A percentile compares a stretch with the other conserved stretches of the same genome.
Conservation (phyloP, 2,329 filamentous ascomycete species). For the Stemphylium vesicarium region DNA sequence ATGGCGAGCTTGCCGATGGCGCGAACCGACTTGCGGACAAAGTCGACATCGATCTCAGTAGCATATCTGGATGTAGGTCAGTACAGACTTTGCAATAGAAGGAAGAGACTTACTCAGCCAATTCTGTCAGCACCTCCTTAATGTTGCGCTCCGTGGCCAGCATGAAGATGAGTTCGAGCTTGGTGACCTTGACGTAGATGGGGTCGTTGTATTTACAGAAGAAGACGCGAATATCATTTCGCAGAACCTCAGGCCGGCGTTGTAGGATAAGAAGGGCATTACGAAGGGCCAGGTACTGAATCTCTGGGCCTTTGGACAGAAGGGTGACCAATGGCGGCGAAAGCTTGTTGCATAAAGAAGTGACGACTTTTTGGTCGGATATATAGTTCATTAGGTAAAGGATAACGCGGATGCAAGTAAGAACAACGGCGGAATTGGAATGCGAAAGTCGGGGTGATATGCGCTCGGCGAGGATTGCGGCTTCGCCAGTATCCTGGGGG, state of each 20-base stretch:
- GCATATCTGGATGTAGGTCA: slow-evolving; percentile 65
- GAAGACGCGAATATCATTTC: slow-evolving; percentile 97
- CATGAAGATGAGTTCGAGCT: slow-evolving; percentile 99
- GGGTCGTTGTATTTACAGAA: slow-evolving; percentile 99
- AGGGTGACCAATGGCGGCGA: slow-evolving; percentile 94
- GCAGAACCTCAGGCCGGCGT: slow-evolving; percentile 86
- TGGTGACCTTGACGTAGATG: slow-evolving; percentile 99
- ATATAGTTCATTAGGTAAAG: slow-evolving; percentile 99
- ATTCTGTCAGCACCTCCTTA: slow-evolving; percentile 88
- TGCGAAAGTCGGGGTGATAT: slow-evolving; percentile 96
- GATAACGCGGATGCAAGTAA: slow-evolving; percentile 95
- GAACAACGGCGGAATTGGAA: slow-evolving; percentile 93
- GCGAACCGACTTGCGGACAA: slow-evolving; percentile 95
- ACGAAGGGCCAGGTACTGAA: slow-evolving; percentile 94
- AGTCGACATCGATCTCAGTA: slow-evolving; percentile 98
- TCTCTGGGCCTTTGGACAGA: slow-evolving; percentile 93
- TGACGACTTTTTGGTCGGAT: slow-evolving; percentile 85
- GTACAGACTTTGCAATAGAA: background rate
- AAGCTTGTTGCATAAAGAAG: slow-evolving; percentile 85
- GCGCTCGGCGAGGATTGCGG: slow-evolving; percentile 86
- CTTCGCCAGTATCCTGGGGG: slow-evolving; percentile 87
- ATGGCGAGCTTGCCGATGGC: slow-evolving; percentile 98
- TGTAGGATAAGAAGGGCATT: slow-evolving; percentile 95
- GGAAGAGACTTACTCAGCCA: slow-evolving; percentile 73
- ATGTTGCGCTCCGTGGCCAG: slow-evolving; percentile 95